phyloP scores from a whole-genome alignment of 2,329 filamentous ascomycete species.

The Exophiala sp. region DNA sequence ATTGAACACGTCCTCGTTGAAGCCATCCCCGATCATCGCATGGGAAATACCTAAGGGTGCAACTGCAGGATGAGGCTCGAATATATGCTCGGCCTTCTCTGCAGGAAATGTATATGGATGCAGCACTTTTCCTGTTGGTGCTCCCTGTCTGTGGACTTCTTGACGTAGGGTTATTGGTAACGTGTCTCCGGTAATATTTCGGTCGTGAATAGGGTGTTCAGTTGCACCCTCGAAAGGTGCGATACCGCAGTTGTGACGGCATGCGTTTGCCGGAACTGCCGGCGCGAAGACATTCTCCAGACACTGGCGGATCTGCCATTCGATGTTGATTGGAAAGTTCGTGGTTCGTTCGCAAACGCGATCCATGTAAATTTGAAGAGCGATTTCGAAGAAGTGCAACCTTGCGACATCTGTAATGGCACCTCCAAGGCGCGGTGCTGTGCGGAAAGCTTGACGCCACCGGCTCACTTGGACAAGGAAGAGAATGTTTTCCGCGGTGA shows the following conservation, averaged over 20 bases:
- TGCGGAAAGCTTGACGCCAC: slow-evolving; percentile 46
- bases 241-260: too few species aligned
- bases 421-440: not conserved
- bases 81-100: slow-evolving; percentile 5
- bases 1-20: slow-evolving; percentile 53
- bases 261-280: not conserved
- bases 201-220: not conserved
- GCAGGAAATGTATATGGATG: not conserved
- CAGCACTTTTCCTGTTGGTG: too few species aligned
- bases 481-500: slow-evolving; percentile 64
- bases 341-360: slow-evolving; percentile 57
- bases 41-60: slow-evolving; percentile 27
- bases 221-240: too few species aligned
- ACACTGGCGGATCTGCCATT: slow-evolving; percentile 11
- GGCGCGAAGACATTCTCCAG: slow-evolving; percentile 10
- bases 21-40: slow-evolving; percentile 29
- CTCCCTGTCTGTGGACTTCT: too few species aligned
- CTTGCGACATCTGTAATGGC: slow-evolving; percentile 8
- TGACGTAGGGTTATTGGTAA: not conserved
- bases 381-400: slow-evolving; percentile 45
- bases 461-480: slow-evolving; percentile 57
- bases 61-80: slow-evolving; percentile 21
- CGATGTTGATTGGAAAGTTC: slow-evolving; percentile 58
- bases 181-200: not conserved
- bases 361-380: slow-evolving; percentile 55